Base-by-base conservation (phyloP, 495 filamentous ascomycete genomes). In the Neurospora sp. region DNA sequence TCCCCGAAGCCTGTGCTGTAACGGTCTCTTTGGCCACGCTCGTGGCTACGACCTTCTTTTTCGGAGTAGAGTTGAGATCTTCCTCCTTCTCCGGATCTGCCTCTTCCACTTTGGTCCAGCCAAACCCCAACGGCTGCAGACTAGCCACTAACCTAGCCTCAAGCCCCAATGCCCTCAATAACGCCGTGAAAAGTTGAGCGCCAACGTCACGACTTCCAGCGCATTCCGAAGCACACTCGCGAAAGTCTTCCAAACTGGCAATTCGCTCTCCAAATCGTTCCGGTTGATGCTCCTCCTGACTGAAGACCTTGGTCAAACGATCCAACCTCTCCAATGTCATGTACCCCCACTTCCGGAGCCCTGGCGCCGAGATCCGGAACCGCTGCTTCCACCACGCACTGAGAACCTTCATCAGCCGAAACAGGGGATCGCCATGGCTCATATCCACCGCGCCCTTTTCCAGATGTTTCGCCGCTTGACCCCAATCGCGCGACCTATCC, bases 291-390 rank as follows among this genome's bases (percentile, higher is more conserved):
- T 85, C 82, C 65, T 90, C 88, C n/a, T 89, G 84, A 44, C 87
- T 82, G 73, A 91, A 95, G 1, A 81, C 84, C 35, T 86, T 86
- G 20, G 90, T 87, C 72, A 94, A 84, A 8, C 88, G 87, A 77
- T 93, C 89, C 12, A 98, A 79, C 37, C 86, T 85, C 45, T 87
- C 82, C 35, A 92, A 83, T 10, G 90, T 83, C 79, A 92, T 93
- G 78, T 98, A 98, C 3, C 96, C 96, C 76, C 89, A 86, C 81
- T 98, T 99, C 8, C 94, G 87, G n/a, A 98, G 76, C 0, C 91
- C 92, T 1, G 94, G 94, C 0, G 90, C 87, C 4, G 89, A 92
- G 69, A 96, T 86, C 7, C 83, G 86, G 79, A 96, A 99, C 45
- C 91, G 87, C 76, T 92, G 92, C 79, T 89, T 94, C 96, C 96